A percentile compares a stretch with the other conserved stretches of the same genome.
Evolutionary conservation across 495 filamentous ascomycete species (phyloP).

Genomic region (Tuber aestivum): DNA sequence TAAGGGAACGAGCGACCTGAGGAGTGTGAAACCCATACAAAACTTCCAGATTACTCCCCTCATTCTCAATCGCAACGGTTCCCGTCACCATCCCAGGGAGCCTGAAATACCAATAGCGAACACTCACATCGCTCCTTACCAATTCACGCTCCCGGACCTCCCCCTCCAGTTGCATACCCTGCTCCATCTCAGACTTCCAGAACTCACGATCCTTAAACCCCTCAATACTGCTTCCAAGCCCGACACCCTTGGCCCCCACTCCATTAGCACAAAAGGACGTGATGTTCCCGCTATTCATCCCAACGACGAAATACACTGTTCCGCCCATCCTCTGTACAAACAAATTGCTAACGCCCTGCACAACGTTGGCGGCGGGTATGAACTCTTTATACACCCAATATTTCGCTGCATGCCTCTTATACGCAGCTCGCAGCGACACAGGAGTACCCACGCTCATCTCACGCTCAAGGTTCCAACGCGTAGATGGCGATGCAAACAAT

Average conservation of each 20-base stretch:
- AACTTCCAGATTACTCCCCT: not conserved
- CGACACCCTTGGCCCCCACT: not conserved
- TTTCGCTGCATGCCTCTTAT: not conserved
- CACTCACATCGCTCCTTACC: not conserved
- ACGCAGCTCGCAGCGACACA: not conserved
- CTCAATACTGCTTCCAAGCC: not conserved
- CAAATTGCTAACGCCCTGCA: not conserved
- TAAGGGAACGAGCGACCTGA: not conserved
- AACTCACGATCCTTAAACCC: not conserved
- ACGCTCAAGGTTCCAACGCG: not conserved
- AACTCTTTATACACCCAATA: not conserved
- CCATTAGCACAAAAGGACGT: not conserved
- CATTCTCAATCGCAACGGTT: not conserved
- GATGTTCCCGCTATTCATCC: not conserved
- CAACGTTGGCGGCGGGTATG: not conserved
- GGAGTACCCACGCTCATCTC: not conserved
- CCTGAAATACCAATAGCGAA: not conserved
- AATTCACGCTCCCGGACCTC: not conserved
- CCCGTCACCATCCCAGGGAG: not conserved
- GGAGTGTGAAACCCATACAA: not conserved
- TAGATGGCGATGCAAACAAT: not conserved
- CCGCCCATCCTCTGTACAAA: not conserved
- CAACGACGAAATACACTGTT: not conserved
- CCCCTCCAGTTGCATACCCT: not conserved
- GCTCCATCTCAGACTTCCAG: conserved; percentile 1